These are phyloP conservation scores for Nitzschia putrida DNA, from an alignment of 108 stramenopile genomes.

Conservation along the genomic window DNA sequence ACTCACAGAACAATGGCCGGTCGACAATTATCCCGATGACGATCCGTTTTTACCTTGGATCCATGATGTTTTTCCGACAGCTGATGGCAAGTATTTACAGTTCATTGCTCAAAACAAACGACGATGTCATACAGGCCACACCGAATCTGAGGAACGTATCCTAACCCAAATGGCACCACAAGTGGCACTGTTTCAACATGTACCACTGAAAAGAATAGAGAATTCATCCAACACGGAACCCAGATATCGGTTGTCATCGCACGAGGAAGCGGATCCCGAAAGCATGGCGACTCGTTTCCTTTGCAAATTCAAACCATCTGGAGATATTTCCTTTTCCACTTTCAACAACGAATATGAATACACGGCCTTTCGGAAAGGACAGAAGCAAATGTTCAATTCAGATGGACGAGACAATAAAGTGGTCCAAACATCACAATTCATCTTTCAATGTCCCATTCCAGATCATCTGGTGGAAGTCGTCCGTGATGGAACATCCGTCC, in stretches of 20 bases:
- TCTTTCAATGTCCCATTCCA: conserved; percentile 85
- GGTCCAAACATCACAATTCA: conserved; percentile 64
- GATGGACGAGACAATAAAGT: conserved; percentile 77
- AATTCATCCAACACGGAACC: conserved; percentile 4
- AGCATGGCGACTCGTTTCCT: conserved; percentile 84
- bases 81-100: conserved; percentile 70
- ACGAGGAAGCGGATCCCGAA: conserved; percentile 77
- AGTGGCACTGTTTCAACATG: conserved; percentile 79
- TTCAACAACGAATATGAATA: conserved; percentile 82
- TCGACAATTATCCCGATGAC: conserved; percentile 37
- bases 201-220: conserved; percentile 44
- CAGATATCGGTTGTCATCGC: conserved; percentile 69
- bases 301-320: conserved; percentile 79
- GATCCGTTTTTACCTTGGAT: conserved; percentile 89
- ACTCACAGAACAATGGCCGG: conserved; percentile 8
- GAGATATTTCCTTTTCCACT: conserved; percentile 60
- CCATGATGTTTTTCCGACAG: conserved; percentile 81
- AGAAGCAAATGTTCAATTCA: conserved; percentile 49
- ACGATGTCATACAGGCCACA: conserved; percentile 59
- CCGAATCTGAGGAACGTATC: conserved; percentile 20
- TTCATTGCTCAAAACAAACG: conserved; percentile 84
- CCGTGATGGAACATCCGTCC: conserved; percentile 49
- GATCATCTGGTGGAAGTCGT: conserved; percentile 48
- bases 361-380: conserved; percentile 64
- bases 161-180: conserved; percentile 59